Conservation (phyloP, 2,329 filamentous ascomycete genomes). For the Penicillium sp. region DNA sequence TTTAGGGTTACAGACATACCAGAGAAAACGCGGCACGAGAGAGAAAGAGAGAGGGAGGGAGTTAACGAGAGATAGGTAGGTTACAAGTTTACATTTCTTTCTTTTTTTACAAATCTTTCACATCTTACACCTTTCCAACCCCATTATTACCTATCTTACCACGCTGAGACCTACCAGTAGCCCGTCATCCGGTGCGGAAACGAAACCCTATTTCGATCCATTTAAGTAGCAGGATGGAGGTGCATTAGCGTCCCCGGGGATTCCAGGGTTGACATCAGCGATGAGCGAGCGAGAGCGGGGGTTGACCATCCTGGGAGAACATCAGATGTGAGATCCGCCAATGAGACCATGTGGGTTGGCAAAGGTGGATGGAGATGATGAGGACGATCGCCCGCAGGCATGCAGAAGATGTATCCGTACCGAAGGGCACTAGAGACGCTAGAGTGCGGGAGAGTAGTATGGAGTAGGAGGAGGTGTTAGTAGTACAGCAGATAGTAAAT, state of each 20-base stretch:
- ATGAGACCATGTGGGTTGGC: constrained; percentile 27
- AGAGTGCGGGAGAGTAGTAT: constrained; percentile 2
- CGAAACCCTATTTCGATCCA: constrained; percentile 28
- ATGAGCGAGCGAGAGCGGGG: constrained; percentile 4
- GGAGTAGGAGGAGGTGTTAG: not conserved
- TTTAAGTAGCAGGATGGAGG: constrained; percentile 7
- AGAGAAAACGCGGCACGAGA: not conserved
- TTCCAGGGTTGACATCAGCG: constrained; percentile 7
- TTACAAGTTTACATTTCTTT: not conserved
- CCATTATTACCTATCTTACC: constrained; percentile 3
- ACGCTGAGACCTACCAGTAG: constrained; percentile 2
- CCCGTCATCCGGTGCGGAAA: constrained; percentile 3
- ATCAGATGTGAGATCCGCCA: constrained; percentile 25
- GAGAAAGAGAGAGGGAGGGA: not conserved
- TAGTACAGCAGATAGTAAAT: not conserved
- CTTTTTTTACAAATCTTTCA: not conserved
- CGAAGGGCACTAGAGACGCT: constrained; percentile 3
- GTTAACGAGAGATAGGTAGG: not conserved
- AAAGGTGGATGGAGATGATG: constrained; percentile 9
- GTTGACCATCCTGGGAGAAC: not conserved
- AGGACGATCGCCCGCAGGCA: constrained; percentile 24
- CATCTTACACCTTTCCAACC: not conserved
- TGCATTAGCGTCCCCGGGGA: constrained; percentile 24
- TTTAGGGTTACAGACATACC: constrained; percentile 31
- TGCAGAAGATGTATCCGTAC: constrained; percentile 18